Conservation (phyloP, 2,329 filamentous ascomycete genomes). For the Magnaporthiopsis rhizophila region DNA sequence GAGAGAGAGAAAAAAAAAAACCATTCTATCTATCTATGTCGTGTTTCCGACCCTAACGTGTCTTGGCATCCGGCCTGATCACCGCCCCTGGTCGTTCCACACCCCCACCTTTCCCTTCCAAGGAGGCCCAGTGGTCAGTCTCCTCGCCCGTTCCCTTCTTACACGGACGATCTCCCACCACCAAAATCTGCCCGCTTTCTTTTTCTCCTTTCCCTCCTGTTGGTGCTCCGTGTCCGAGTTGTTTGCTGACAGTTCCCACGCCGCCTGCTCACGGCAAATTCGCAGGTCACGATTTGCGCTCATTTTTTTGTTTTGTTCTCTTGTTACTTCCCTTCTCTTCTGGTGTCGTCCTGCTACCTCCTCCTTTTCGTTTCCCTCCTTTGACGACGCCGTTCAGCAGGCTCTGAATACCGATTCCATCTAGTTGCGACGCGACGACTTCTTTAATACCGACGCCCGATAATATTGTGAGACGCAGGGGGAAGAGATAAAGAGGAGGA, state of each 20-base stretch:
- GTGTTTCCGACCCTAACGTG: conserved; percentile 27
- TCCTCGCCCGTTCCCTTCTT: conserved; percentile 9
- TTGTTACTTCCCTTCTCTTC: conserved; percentile 10
- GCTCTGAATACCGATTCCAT: conserved; percentile 36
- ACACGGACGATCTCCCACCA: neutral
- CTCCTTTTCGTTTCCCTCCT: conserved; percentile 18
- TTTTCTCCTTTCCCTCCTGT: conserved; percentile 11
- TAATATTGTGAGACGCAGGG: conserved; percentile 3
- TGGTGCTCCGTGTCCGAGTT: conserved; percentile 15
- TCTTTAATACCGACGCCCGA: conserved; percentile 6
- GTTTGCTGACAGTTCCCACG: conserved; percentile 25
- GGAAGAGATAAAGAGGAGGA: conserved; percentile 4
- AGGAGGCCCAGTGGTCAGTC: neutral
- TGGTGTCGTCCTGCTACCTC: conserved; percentile 11
- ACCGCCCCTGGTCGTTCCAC: conserved; percentile 16
- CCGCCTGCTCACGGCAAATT: conserved; percentile 16
- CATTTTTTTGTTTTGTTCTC: conserved; percentile 13
- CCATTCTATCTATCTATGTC: conserved; percentile 14
- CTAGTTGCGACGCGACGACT: neutral
- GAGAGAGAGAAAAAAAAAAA: conserved; percentile 19
- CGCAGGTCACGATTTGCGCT: conserved; percentile 27
- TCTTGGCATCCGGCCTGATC: conserved; percentile 27
- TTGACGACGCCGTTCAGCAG: conserved; percentile 37
- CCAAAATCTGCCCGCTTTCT: neutral
- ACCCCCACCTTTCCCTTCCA: conserved; percentile 12